These are phyloP conservation scores for Trebouxia gelatinosa DNA, from an alignment of 163 green algal species.

Conservation along the genomic window DNA sequence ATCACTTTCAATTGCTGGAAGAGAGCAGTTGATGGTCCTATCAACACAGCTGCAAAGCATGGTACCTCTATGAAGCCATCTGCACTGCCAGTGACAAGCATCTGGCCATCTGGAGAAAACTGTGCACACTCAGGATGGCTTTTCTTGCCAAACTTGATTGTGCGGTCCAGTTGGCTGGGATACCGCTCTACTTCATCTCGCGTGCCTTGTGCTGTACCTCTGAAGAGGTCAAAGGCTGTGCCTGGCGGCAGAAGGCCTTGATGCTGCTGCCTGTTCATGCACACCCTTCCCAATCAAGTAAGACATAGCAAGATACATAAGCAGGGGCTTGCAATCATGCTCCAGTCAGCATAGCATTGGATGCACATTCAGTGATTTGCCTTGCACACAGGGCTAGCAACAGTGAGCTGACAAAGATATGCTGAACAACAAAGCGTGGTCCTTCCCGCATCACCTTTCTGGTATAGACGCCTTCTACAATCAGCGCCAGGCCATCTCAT, in stretches of 20 bases:
- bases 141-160: constrained; percentile 83
- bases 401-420: too few species aligned
- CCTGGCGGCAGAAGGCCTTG: constrained; percentile 83
- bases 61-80: constrained; percentile 95
- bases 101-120: constrained; percentile 89
- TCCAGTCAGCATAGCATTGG: neutral
- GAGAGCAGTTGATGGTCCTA: too few species aligned
- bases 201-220: constrained; percentile 63
- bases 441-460: too few species aligned
- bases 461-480: too few species aligned
- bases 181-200: constrained; percentile 85
- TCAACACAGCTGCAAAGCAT: neutral
- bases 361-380: neutral
- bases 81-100: constrained; percentile 86
- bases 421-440: too few species aligned
- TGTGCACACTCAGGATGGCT: constrained; percentile 83
- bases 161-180: constrained; percentile 70
- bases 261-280: constrained; percentile 73
- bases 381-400: too few species aligned
- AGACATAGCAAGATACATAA: too few species aligned
- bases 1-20: too few species aligned
- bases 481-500: too few species aligned
- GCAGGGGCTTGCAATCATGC: too few species aligned
- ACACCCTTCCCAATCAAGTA: too few species aligned
- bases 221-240: constrained; percentile 89